phyloP scores from a whole-genome alignment of 352 stramenopile genomes.

The Vaucheria bursata region DNA sequence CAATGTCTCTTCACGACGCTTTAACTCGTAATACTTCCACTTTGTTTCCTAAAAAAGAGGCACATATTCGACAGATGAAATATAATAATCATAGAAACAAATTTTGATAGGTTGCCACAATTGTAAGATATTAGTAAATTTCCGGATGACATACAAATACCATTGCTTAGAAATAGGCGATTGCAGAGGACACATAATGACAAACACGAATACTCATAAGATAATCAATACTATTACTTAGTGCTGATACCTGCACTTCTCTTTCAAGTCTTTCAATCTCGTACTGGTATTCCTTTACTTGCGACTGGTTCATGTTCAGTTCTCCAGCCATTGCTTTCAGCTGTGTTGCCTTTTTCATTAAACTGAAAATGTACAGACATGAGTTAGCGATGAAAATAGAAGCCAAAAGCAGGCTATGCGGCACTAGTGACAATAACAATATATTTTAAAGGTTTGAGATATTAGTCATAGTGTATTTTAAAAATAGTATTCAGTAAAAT shows the following conservation, averaged over 20 bases:
- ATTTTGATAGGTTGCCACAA: no score
- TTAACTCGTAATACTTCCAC: slow-evolving; percentile 84
- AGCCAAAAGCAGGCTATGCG: background rate
- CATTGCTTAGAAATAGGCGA: background rate
- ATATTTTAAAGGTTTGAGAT: no score
- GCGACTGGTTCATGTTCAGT: slow-evolving; percentile 87
- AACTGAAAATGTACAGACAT: slow-evolving; percentile 45
- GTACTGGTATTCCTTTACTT: slow-evolving; percentile 87
- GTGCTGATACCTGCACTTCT: slow-evolving; percentile 56
- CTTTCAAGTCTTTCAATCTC: slow-evolving; percentile 79
- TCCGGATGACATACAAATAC: background rate
- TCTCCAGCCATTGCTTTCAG: slow-evolving; percentile 91
- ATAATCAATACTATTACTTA: background rate
- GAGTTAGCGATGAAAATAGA: background rate
- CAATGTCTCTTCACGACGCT: slow-evolving; percentile 52
- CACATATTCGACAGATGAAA: background rate
- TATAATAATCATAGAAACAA: no score
- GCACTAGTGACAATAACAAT: no score
- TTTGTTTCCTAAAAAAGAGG: slow-evolving; percentile 71
- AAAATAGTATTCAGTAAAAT: no score
- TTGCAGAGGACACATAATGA: background rate
- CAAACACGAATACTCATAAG: background rate
- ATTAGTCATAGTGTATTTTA: no score
- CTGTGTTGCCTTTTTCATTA: slow-evolving; percentile 90
- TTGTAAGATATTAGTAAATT: background rate